These are phyloP conservation scores for Furcasterigmium furcatum DNA, from an alignment of 2,329 filamentous ascomycete genomes.

Conservation along the genomic window DNA sequence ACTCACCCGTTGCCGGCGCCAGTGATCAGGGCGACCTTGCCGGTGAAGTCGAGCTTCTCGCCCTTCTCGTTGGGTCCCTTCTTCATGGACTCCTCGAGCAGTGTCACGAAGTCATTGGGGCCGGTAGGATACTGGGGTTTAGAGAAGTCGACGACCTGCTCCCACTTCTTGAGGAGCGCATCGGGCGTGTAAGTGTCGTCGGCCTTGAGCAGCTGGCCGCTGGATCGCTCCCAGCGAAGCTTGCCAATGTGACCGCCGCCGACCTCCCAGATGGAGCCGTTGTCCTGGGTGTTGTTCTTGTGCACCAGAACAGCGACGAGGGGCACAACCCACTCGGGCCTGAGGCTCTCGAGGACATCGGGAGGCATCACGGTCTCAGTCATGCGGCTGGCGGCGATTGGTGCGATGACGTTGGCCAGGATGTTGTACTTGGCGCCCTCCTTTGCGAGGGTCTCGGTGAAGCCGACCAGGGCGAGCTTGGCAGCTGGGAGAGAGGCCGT, in stretches of 20 bases:
- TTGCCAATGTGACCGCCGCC: constrained; percentile 92
- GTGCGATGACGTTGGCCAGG: constrained; percentile 88
- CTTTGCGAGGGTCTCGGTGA: constrained; percentile 96
- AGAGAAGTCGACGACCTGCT: constrained; percentile 82
- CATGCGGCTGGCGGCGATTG: constrained; percentile 90
- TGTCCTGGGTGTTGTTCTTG: constrained; percentile 78
- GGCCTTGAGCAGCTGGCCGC: constrained; percentile 83
- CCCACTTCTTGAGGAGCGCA: constrained; percentile 86
- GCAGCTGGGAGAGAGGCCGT: constrained; percentile 57
- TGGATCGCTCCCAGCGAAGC: constrained; percentile 90
- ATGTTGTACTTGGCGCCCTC: constrained; percentile 99
- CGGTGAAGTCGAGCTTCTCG: constrained; percentile 75
- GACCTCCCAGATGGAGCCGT: constrained; percentile 86
- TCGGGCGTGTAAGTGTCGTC: constrained; percentile 86
- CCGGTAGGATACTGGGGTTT: constrained; percentile 79
- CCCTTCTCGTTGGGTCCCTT: constrained; percentile 69
- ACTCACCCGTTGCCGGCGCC: constrained; percentile 76
- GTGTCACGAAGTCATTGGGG: constrained; percentile 80
- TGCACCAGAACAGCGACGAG: constrained; percentile 86
- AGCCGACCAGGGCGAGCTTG: constrained; percentile 92
- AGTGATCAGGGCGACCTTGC: constrained; percentile 82
- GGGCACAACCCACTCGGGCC: constrained; percentile 93
- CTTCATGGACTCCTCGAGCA: constrained; percentile 82
- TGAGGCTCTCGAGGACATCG: constrained; percentile 80
- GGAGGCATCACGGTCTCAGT: constrained; percentile 93